Percentiles rank a stretch among this genome's conserved stretches.
Conservation (phyloP, 1,284 basidiomycete species). For the Chiua sp. region DNA sequence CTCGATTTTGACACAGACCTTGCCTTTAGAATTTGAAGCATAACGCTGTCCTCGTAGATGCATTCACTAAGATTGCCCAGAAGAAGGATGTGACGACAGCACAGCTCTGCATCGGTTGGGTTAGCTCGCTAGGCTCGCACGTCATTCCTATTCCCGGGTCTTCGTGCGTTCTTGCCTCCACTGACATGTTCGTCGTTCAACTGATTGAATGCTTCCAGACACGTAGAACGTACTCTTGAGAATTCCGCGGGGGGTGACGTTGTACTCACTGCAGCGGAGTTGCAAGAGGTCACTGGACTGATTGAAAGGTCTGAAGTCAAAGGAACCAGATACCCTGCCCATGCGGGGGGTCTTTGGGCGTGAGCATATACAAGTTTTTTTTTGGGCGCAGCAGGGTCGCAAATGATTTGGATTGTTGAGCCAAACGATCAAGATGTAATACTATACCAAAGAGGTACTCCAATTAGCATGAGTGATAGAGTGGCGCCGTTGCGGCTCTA, state of each 20-base stretch:
- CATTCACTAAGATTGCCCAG: conserved; percentile 48
- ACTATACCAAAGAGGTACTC: background rate
- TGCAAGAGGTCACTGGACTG: conserved; percentile 24
- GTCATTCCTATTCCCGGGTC: conserved; percentile 36
- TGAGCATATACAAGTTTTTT: conserved; percentile 4
- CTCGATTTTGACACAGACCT: background rate
- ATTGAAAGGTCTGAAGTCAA: conserved; percentile 20
- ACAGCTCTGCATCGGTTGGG: conserved; percentile 69
- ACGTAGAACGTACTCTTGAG: conserved; percentile 26
- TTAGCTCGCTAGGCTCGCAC: conserved; percentile 36
- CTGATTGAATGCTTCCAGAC: conserved; percentile 14
- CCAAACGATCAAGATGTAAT: too few relatives aligned
- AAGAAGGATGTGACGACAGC: conserved; percentile 54
- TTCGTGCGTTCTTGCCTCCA: conserved; percentile 22
- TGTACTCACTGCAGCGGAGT: conserved; percentile 21
- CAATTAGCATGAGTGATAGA: background rate
- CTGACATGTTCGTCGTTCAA: background rate
- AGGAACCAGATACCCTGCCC: conserved; percentile 20
- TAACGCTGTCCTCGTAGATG: conserved; percentile 59
- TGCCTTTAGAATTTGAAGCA: conserved; percentile 46
- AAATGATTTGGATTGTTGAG: background rate
- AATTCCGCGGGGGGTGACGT: conserved; percentile 30
- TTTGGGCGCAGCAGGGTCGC: background rate
- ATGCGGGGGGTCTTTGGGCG: conserved; percentile 21
- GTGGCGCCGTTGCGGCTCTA: background rate